A percentile compares a stretch with the other conserved stretches of the same genome.
Conservation (phyloP, 768 basidiomycete species). For the Rhodotorula babjevae region DNA sequence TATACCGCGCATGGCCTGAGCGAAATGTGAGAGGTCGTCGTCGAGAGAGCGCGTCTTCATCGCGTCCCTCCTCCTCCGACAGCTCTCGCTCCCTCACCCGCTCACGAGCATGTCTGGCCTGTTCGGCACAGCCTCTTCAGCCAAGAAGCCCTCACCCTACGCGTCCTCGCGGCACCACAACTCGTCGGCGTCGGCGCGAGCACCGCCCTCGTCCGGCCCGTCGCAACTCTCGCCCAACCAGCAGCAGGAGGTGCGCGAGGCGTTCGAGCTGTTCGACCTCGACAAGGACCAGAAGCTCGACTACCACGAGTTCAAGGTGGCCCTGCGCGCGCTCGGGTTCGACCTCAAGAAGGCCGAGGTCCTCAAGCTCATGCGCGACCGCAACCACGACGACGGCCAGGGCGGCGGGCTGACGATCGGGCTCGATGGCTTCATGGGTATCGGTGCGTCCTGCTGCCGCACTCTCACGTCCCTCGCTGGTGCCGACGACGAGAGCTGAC, state of each 20-base stretch:
- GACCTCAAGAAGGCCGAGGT: conserved; percentile 99
- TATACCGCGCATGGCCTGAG: too few species aligned
- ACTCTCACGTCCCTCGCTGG: background rate
- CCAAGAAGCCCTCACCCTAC: conserved; percentile 9
- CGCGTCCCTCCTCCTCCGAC: background rate
- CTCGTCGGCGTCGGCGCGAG: conserved; percentile 1
- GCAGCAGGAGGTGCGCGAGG: conserved; percentile 94
- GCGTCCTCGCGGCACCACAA: conserved; percentile 6
- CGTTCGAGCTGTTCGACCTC: conserved; percentile 97
- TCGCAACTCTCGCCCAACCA: conserved; percentile 48
- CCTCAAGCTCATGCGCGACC: conserved; percentile 83
- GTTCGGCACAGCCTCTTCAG: background rate
- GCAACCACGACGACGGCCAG: conserved; percentile 65
- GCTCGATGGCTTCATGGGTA: conserved; percentile 87
- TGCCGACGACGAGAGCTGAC: background rate
- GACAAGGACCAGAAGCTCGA: conserved; percentile 94
- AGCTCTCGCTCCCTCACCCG: background rate
- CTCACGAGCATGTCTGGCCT: background rate
- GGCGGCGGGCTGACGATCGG: conserved; percentile 61
- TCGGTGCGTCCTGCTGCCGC: conserved; percentile 58
- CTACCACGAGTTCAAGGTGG: conserved; percentile 98
- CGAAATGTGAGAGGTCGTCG: background rate
- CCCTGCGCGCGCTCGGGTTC: conserved; percentile 95
- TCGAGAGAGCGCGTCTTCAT: background rate
- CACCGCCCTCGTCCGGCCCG: background rate